phyloP scores from a whole-genome alignment of 495 filamentous ascomycete species.

The Penicillium soppii region DNA sequence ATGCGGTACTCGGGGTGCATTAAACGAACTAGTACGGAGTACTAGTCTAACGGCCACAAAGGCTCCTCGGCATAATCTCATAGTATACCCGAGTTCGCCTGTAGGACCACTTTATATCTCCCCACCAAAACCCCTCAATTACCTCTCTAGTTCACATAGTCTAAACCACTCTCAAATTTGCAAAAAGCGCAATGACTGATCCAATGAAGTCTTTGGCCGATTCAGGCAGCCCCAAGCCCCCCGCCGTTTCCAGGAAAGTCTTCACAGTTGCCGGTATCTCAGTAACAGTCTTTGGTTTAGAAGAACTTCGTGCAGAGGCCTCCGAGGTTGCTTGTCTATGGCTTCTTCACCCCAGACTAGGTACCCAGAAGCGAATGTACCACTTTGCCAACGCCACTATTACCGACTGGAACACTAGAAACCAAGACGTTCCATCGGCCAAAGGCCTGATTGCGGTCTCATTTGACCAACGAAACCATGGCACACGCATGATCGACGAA shows the following conservation, averaged over 20 bases:
- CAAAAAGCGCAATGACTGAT: slow-evolving; percentile 32
- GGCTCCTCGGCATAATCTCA: neutral
- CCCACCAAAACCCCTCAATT: neutral
- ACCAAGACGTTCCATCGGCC: slow-evolving; percentile 15
- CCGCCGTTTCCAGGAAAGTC: slow-evolving; percentile 57
- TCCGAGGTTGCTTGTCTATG: slow-evolving; percentile 70
- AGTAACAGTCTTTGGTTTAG: slow-evolving; percentile 74
- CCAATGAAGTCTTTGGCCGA: slow-evolving; percentile 34
- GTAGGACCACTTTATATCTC: neutral
- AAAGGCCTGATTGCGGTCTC: slow-evolving; percentile 71
- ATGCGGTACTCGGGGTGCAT: too few relatives aligned
- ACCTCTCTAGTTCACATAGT: neutral
- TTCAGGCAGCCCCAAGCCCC: slow-evolving; percentile 20
- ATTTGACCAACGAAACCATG: slow-evolving; percentile 92
- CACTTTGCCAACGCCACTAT: slow-evolving; percentile 56
- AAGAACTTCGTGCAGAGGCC: slow-evolving; percentile 58
- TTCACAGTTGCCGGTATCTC: slow-evolving; percentile 74
- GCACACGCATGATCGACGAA: slow-evolving; percentile 59
- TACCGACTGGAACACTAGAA: slow-evolving; percentile 54
- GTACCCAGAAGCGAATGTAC: slow-evolving; percentile 68
- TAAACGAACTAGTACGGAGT: too few relatives aligned
- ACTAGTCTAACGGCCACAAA: too few relatives aligned
- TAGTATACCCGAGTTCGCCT: neutral
- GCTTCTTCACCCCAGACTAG: slow-evolving; percentile 79
- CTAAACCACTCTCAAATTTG: neutral